Percentiles rank a stretch among this genome's conserved stretches.
phyloP scores from a whole-genome alignment of 345 rosid species.

The Barbarea vulgaris region DNA sequence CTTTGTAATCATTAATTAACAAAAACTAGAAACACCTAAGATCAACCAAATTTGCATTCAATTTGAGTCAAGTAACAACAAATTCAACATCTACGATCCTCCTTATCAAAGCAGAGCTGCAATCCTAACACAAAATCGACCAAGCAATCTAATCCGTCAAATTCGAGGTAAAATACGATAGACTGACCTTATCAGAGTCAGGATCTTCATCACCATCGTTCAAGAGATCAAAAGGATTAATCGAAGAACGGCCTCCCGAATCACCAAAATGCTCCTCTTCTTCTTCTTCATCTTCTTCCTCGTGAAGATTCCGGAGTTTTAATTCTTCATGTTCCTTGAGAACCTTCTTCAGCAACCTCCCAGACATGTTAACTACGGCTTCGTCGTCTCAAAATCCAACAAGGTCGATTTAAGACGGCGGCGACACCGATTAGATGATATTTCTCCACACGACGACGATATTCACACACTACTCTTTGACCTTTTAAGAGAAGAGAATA shows the following conservation, averaged over 20 bases:
- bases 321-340: slow-evolving; percentile 71
- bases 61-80: neutral
- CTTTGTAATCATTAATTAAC: neutral
- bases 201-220: slow-evolving; percentile 50
- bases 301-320: slow-evolving; percentile 37
- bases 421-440: slow-evolving; percentile 31
- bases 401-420: slow-evolving; percentile 31
- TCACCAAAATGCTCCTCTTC: slow-evolving; percentile 23
- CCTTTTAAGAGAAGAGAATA: slow-evolving; percentile 6
- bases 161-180: neutral
- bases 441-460: slow-evolving; percentile 7
- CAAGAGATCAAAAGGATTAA: slow-evolving; percentile 82
- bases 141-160: slow-evolving; percentile 7
- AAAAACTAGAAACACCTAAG: neutral
- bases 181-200: slow-evolving; percentile 40
- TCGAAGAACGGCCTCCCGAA: slow-evolving; percentile 45
- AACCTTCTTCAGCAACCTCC: slow-evolving; percentile 72
- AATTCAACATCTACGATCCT: neutral
- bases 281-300: slow-evolving; percentile 41
- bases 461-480: neutral
- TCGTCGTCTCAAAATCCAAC: neutral
- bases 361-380: slow-evolving; percentile 53
- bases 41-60: neutral
- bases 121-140: neutral
- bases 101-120: neutral